Percentiles rank a stretch among this genome's conserved stretches.
phyloP scores from a whole-genome alignment of 139 green algal species.

The Haematococcus lacustris region DNA sequence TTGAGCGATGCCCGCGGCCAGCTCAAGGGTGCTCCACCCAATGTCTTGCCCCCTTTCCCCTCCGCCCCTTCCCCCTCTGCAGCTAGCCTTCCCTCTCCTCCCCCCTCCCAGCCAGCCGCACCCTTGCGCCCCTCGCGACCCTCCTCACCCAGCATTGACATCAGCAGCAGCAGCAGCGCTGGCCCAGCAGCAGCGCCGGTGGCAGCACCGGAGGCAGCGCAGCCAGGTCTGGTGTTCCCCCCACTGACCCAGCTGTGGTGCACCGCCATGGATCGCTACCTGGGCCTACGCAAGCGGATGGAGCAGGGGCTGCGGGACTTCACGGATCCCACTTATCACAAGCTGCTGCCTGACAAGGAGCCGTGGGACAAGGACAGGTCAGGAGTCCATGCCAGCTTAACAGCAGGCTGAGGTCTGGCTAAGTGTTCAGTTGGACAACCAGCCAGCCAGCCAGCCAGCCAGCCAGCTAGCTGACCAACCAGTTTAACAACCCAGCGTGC shows the following conservation, averaged over 20 bases:
- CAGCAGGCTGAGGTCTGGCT: background rate
- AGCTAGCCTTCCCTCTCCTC: background rate
- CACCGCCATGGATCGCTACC: background rate
- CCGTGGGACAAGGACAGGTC: conserved; percentile 40
- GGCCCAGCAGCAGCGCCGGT: background rate
- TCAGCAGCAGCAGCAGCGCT: background rate
- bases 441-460: background rate
- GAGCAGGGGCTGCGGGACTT: background rate
- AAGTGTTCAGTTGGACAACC: background rate
- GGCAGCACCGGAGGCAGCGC: background rate
- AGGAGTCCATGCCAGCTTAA: background rate
- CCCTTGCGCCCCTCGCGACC: background rate
- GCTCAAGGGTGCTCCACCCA: background rate
- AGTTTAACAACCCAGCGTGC: background rate
- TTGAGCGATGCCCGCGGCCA: background rate
- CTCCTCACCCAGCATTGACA: background rate
- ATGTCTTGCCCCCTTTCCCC: background rate
- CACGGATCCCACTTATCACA: conserved; percentile 66
- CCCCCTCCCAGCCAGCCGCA: no score
- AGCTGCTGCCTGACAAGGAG: conserved; percentile 83
- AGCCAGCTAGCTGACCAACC: background rate
- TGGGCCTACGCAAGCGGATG: background rate
- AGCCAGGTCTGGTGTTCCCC: background rate
- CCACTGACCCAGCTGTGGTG: background rate
- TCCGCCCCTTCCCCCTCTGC: background rate